These are phyloP conservation scores for Terfezia boudieri DNA, from an alignment of 495 filamentous ascomycete genomes.

Conservation along the genomic window DNA sequence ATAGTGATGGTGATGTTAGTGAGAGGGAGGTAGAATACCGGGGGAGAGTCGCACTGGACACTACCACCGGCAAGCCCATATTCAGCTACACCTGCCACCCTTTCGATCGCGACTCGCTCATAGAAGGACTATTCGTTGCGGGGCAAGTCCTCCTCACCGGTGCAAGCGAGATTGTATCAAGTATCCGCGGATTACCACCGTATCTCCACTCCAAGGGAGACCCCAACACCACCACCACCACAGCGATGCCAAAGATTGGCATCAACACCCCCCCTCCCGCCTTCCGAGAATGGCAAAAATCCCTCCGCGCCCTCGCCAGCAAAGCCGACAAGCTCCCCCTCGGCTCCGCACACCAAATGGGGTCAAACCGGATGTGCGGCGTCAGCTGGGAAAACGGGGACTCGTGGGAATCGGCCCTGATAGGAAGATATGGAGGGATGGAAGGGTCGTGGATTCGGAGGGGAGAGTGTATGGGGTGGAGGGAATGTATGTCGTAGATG, in stretches of 20 bases:
- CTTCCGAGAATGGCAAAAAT: background rate
- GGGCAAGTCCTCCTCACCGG: background rate
- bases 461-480: constrained; percentile 59
- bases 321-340: background rate
- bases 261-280: background rate
- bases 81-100: constrained; percentile 35
- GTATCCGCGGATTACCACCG: background rate
- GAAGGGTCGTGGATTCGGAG: constrained; percentile 42
- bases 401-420: background rate
- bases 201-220: background rate
- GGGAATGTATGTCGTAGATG: constrained; percentile 60
- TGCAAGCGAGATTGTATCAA: background rate
- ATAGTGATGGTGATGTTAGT: constrained; percentile 10
- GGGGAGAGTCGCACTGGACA: constrained; percentile 51
- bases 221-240: background rate
- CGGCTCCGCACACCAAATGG: background rate
- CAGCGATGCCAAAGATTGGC: background rate
- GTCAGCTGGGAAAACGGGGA: background rate
- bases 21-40: constrained; percentile 45
- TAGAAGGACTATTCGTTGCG: background rate
- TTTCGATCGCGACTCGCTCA: background rate
- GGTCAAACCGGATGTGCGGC: background rate
- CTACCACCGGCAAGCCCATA: constrained; percentile 35
- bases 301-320: background rate
- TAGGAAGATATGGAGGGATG: no score